phyloP scores from a whole-genome alignment of 225 moss, liverwort and hornwort species.

The Marchantia polymorpha region DNA sequence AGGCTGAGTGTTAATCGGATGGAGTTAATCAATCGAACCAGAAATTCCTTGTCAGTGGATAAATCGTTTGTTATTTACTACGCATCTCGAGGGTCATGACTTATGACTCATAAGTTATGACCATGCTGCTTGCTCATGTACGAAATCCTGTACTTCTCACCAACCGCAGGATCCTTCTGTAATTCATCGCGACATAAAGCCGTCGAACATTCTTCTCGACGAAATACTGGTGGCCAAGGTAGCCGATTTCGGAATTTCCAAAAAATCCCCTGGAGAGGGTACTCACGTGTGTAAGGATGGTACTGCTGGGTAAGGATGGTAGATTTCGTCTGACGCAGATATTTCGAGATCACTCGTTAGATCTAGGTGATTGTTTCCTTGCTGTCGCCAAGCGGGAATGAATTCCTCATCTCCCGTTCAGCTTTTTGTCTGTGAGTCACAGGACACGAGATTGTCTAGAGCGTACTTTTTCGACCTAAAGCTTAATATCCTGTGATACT shows the following conservation, averaged over 20 bases:
- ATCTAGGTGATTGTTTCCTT: not conserved
- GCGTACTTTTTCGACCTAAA: too few species aligned
- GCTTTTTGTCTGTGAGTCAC: too few species aligned
- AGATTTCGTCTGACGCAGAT: not conserved
- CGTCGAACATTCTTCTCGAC: conserved; percentile 52
- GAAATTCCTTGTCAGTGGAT: not conserved
- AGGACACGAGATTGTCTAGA: too few species aligned
- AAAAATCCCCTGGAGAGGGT: conserved; percentile 21
- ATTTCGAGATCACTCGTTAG: not conserved
- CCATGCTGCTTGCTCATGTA: not conserved
- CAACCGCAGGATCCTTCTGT: conserved; percentile 35
- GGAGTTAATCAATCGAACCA: not conserved
- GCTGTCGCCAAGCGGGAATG: not conserved
- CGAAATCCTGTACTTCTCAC: conserved; percentile 32
- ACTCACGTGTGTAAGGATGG: conserved; percentile 41
- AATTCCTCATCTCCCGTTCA: not conserved
- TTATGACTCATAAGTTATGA: not conserved
- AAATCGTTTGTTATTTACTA: not conserved
- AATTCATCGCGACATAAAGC: conserved; percentile 69
- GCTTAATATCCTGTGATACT: not conserved
- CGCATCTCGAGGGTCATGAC: not conserved
- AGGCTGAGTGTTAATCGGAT: not conserved
- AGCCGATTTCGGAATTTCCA: conserved; percentile 63
- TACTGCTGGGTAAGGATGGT: conserved; percentile 31
- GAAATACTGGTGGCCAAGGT: conserved; percentile 58